These are phyloP conservation scores for Myxozyma kluyveri DNA, from an alignment of 805 yeast genomes.

Conservation along the genomic window DNA sequence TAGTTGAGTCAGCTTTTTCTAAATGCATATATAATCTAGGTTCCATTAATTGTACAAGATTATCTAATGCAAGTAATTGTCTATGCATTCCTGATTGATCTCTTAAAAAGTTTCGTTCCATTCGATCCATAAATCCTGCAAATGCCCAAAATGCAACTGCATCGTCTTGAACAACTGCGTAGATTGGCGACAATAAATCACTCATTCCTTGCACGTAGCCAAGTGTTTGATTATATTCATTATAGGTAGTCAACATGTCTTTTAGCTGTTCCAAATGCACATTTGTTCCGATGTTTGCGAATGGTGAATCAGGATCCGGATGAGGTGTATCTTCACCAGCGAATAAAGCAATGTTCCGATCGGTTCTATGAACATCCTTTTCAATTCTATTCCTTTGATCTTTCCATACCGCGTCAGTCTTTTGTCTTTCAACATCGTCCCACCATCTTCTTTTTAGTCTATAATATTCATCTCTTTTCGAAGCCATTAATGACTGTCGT, in stretches of 20 bases:
- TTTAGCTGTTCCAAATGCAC: slow-evolving; percentile 70
- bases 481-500: slow-evolving; percentile 55
- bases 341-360: slow-evolving; percentile 69
- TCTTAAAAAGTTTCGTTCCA: slow-evolving; percentile 90
- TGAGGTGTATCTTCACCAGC: slow-evolving; percentile 46
- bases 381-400: slow-evolving; percentile 89
- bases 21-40: slow-evolving; percentile 81
- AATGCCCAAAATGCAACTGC: slow-evolving; percentile 85
- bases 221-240: slow-evolving; percentile 73
- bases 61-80: slow-evolving; percentile 80
- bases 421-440: slow-evolving; percentile 57
- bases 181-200: slow-evolving; percentile 84
- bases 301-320: slow-evolving; percentile 47
- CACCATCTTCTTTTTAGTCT: slow-evolving; percentile 65
- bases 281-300: slow-evolving; percentile 68
- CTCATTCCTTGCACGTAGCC: slow-evolving; percentile 99
- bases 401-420: slow-evolving; percentile 68
- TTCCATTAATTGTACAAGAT: slow-evolving; percentile 82
- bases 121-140: slow-evolving; percentile 80
- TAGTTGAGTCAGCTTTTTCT: slow-evolving; percentile 82
- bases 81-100: slow-evolving; percentile 91
- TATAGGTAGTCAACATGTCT: slow-evolving; percentile 79
- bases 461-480: slow-evolving; percentile 59
- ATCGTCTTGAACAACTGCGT: slow-evolving; percentile 63
- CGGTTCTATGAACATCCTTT: slow-evolving; percentile 90